Percentiles rank a stretch among this genome's conserved stretches.
Evolutionary conservation across 2,329 filamentous ascomycete species (phyloP).

Genomic region (Pseudophaeomoniella oleicola): DNA sequence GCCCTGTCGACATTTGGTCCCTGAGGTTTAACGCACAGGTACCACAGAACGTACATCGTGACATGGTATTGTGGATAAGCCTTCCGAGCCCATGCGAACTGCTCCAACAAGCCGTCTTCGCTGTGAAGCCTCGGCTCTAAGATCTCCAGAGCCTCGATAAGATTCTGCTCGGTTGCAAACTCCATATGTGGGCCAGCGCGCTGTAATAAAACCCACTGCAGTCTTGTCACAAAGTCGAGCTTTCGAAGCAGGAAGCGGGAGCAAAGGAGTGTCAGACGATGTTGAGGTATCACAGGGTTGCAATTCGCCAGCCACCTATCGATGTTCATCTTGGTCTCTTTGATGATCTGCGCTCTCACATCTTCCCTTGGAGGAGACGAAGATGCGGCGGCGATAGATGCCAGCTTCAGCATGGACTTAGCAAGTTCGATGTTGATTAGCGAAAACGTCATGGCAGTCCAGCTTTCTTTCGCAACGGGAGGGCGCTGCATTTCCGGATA

Average conservation of each 20-base stretch:
- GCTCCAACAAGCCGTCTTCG: no score
- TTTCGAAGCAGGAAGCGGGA: constrained; percentile 19
- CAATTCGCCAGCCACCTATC: constrained; percentile 20
- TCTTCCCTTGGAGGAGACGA: neutral
- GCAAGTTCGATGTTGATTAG: neutral
- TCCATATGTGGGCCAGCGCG: neutral
- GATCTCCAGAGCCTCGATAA: no score
- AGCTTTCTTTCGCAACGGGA: constrained; percentile 6
- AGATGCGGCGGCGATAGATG: neutral
- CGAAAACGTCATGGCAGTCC: constrained; percentile 16
- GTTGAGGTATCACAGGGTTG: constrained; percentile 25
- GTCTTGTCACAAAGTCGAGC: neutral
- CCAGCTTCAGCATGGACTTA: neutral
- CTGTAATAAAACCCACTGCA: neutral
- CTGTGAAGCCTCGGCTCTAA: no score
- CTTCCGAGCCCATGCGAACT: no score
- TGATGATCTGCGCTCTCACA: no score
- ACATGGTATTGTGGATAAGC: no score
- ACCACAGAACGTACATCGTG: no score
- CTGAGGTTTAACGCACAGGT: no score
- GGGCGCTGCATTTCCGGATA: constrained; percentile 10
- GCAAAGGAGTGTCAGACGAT: constrained; percentile 30
- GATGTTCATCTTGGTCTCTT: constrained; percentile 21
- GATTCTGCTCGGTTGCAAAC: neutral
- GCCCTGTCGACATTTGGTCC: no score